phyloP scores from a whole-genome alignment of 2,329 filamentous ascomycete genomes.

The Chaetothyriales sp. region DNA sequence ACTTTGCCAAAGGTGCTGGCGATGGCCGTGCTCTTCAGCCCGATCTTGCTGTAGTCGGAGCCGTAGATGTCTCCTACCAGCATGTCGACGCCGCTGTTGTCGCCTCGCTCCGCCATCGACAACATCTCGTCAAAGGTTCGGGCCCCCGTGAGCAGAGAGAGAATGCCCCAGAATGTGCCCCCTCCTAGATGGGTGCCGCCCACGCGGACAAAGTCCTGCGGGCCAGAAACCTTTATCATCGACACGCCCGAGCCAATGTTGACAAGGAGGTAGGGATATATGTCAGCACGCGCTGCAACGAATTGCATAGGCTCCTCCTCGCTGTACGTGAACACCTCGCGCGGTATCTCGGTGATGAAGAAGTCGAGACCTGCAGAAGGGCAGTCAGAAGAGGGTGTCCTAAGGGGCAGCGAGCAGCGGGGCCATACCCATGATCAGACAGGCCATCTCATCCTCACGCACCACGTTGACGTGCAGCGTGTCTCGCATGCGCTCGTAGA shows the following conservation, averaged over 20 bases:
- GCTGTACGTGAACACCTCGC: constrained; percentile 93
- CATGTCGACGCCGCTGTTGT: constrained; percentile 91
- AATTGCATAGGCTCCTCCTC: constrained; percentile 82
- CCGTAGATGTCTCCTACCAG: constrained; percentile 97
- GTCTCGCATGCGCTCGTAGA: constrained; percentile 78
- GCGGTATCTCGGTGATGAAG: constrained; percentile 95
- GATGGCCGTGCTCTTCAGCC: constrained; percentile 87
- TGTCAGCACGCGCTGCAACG: constrained; percentile 58
- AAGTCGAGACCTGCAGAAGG: constrained; percentile 65
- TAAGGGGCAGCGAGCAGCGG: background rate
- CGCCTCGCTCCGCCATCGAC: constrained; percentile 73
- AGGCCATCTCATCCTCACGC: constrained; percentile 97
- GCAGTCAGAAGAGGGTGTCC: constrained; percentile 6
- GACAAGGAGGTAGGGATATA: constrained; percentile 93
- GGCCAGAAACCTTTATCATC: constrained; percentile 92
- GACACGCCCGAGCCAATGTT: constrained; percentile 96
- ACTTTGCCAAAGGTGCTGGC: constrained; percentile 95
- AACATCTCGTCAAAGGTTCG: constrained; percentile 97
- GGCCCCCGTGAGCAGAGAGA: constrained; percentile 84
- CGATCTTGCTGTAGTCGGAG: constrained; percentile 82
- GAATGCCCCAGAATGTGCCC: constrained; percentile 91
- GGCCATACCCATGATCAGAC: constrained; percentile 72
- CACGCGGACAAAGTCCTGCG: constrained; percentile 73
- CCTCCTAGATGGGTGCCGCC: constrained; percentile 90
- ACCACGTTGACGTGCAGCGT: constrained; percentile 68